phyloP scores from a whole-genome alignment of 257 asterid species.

The Solanum pinnatisectum region DNA sequence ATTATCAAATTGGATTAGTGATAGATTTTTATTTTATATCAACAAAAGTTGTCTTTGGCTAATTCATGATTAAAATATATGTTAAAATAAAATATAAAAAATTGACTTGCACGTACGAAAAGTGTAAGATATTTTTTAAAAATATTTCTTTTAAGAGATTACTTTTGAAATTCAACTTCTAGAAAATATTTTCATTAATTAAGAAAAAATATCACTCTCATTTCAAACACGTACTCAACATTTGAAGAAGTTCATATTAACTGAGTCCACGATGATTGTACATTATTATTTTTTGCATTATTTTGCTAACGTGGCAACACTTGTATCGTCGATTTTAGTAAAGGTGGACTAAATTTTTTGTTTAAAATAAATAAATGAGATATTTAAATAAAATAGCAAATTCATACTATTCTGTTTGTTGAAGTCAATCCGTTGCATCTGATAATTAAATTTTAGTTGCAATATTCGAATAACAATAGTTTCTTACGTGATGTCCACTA shows the following conservation, averaged over 20 bases:
- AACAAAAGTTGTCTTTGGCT: not conserved
- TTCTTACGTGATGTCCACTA: not conserved
- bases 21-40: not conserved
- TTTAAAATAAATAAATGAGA: not conserved
- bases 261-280: not conserved
- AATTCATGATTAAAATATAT: not conserved
- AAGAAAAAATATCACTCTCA: not conserved
- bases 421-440: not conserved
- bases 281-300: not conserved
- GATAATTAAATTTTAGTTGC: not conserved
- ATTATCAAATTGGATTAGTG: not conserved
- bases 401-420: not conserved
- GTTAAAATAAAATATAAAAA: too few species aligned
- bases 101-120: not conserved
- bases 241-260: not conserved
- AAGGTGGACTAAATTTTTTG: not conserved
- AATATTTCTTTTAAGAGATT: not conserved
- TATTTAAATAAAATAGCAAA: not conserved
- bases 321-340: not conserved
- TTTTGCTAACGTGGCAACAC: not conserved
- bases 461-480: not conserved
- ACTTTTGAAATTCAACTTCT: not conserved
- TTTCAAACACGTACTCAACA: not conserved
- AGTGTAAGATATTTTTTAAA: too few species aligned
- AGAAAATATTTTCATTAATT: not conserved